Evolutionary conservation across 495 filamentous ascomycete genomes (phyloP).

Genomic region (Acidiella bohemica): DNA sequence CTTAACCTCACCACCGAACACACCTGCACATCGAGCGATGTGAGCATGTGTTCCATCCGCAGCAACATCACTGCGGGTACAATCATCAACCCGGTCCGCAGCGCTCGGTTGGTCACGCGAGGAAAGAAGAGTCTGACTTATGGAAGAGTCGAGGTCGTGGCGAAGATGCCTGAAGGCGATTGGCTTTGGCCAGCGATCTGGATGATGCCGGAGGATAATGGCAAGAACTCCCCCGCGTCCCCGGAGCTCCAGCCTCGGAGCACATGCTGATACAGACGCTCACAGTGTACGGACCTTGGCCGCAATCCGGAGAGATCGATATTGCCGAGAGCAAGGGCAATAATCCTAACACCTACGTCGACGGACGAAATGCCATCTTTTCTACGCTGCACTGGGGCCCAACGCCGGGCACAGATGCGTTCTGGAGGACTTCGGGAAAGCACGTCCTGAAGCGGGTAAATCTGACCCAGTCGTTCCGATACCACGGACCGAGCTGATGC

Average conservation of each 20-base stretch:
- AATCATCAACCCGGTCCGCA: constrained; percentile 32
- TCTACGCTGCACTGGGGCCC: constrained; percentile 23
- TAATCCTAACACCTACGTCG: constrained; percentile 13
- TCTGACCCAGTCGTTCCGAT: constrained; percentile 2
- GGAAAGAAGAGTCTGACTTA: constrained; percentile 31
- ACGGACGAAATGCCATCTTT: constrained; percentile 20
- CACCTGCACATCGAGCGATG: constrained; percentile 25
- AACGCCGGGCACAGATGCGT: neutral
- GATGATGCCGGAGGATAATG: constrained; percentile 32
- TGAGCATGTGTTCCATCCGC: constrained; percentile 22
- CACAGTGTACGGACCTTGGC: constrained; percentile 23
- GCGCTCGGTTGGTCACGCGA: constrained; percentile 31
- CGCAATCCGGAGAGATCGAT: constrained; percentile 22
- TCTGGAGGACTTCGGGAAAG: constrained; percentile 3
- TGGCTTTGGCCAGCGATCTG: constrained; percentile 37
- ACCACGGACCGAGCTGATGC: neutral
- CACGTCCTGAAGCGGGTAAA: neutral
- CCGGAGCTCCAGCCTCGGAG: no score
- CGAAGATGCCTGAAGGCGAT: constrained; percentile 32
- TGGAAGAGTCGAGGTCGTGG: constrained; percentile 33
- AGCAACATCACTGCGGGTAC: constrained; percentile 28
- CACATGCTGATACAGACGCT: no score
- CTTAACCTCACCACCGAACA: constrained; percentile 30
- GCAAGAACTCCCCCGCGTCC: no score
- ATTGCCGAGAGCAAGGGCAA: constrained; percentile 25